A percentile compares a stretch with the other conserved stretches of the same genome.
phyloP scores from a whole-genome alignment of 345 rosid species.

The Eucalyptus polybractea region DNA sequence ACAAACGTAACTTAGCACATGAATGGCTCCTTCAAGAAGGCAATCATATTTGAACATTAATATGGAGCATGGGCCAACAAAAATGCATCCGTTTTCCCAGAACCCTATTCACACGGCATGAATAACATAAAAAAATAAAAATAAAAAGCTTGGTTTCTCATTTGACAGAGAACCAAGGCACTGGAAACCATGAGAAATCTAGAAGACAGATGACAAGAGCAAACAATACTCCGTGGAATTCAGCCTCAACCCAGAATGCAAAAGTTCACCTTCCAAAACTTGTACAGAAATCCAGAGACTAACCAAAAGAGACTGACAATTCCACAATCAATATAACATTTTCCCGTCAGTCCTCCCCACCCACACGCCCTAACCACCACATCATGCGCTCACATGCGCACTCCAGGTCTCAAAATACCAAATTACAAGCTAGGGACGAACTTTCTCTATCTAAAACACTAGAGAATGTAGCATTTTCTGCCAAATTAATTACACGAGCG shows the following conservation, averaged over 20 bases:
- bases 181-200: not conserved
- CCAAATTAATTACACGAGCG: not conserved
- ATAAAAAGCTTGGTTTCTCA: not conserved
- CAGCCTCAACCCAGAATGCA: not conserved
- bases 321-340: not conserved
- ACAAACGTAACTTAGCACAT: not conserved
- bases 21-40: not conserved
- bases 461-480: not conserved
- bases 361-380: not conserved
- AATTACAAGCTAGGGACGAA: not conserved
- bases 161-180: not conserved
- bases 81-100: not conserved
- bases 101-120: not conserved
- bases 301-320: not conserved
- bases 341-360: not conserved
- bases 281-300: not conserved
- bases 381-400: rapidly evolving
- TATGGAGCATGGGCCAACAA: not conserved
- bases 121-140: not conserved
- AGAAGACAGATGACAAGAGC: not conserved
- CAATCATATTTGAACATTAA: not conserved
- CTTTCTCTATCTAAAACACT: not conserved
- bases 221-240: not conserved
- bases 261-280: not conserved
- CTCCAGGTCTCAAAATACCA: not conserved